These are phyloP conservation scores for Acanthamoeba royreba DNA, from an alignment of 208 protist genomes.

Conservation along the genomic window DNA sequence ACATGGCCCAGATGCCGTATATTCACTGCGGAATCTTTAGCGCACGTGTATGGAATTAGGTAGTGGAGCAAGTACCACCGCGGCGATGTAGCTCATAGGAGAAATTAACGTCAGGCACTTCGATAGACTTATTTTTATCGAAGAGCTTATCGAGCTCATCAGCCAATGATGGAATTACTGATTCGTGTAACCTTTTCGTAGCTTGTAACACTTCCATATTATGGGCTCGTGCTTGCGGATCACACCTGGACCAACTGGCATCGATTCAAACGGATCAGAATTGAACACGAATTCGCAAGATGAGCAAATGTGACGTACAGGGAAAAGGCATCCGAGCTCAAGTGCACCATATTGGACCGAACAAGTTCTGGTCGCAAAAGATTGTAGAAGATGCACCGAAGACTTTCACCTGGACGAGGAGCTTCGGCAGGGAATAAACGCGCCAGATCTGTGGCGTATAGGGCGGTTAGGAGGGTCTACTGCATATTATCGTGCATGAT, in stretches of 20 bases:
- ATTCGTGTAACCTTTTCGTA: neutral
- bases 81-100: slow-evolving; percentile 1
- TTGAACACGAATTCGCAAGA: neutral
- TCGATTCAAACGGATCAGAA: neutral
- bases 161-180: neutral
- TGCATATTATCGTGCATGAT: no score
- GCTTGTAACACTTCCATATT: neutral
- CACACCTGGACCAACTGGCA: neutral
- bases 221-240: neutral
- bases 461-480: neutral
- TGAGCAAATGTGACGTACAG: neutral
- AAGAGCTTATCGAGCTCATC: neutral
- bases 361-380: slow-evolving; percentile 44
- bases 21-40: neutral
- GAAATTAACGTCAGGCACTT: slow-evolving; percentile 9
- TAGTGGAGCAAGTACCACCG: neutral
- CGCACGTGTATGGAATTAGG: neutral
- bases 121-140: neutral
- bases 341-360: neutral
- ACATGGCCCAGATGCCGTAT: slow-evolving; percentile 1
- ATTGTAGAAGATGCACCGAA: slow-evolving; percentile 47
- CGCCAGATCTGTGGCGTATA: neutral
- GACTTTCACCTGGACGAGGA: neutral
- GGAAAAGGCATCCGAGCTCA: slow-evolving; percentile 41
- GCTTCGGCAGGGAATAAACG: slow-evolving; percentile 28